Percentiles rank a stretch among this genome's conserved stretches.
These are phyloP conservation scores for Apiotrichum siamense DNA, from an alignment of 1,284 basidiomycete species.

Conservation along the genomic window DNA sequence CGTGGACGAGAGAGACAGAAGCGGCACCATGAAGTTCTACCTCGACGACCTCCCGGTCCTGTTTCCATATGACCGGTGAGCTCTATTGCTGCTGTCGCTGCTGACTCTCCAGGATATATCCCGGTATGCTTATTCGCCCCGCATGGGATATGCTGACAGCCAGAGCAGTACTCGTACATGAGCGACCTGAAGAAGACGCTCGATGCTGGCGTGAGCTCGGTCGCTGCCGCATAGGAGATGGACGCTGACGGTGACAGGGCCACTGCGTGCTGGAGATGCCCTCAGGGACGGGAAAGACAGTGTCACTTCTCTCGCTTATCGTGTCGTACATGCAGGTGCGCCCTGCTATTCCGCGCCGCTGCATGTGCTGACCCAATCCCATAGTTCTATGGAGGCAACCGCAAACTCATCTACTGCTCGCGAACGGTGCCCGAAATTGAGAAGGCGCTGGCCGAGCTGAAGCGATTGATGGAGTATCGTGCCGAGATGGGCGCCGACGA, in stretches of 20 bases:
- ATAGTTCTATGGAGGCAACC: conserved; percentile 81
- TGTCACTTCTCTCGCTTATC: conserved; percentile 91
- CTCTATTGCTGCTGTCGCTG: neutral
- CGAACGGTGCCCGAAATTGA: conserved; percentile 99
- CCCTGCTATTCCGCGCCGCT: neutral
- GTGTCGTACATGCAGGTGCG: conserved; percentile 93
- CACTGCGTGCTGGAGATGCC: conserved; percentile 99
- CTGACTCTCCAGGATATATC: conserved; percentile 28
- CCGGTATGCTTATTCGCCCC: conserved; percentile 17
- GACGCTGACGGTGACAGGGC: conserved; percentile 55
- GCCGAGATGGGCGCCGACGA: conserved; percentile 72
- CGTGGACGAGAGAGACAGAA: neutral
- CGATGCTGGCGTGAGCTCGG: conserved; percentile 67
- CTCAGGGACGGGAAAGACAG: conserved; percentile 98
- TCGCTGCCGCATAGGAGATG: rapidly evolving
- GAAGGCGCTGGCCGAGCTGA: conserved; percentile 85
- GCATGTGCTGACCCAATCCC: no score
- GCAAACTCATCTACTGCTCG: conserved; percentile 98
- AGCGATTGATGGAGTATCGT: conserved; percentile 89
- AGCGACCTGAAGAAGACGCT: conserved; percentile 94
- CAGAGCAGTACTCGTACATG: conserved; percentile 99
- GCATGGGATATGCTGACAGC: conserved; percentile 1
- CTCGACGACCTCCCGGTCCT: conserved; percentile 87
- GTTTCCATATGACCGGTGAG: conserved; percentile 75
- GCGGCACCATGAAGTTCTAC: conserved; percentile 76